Base-by-base conservation (phyloP, 139 green algal genomes). In the Tetradesmus obliquus region DNA sequence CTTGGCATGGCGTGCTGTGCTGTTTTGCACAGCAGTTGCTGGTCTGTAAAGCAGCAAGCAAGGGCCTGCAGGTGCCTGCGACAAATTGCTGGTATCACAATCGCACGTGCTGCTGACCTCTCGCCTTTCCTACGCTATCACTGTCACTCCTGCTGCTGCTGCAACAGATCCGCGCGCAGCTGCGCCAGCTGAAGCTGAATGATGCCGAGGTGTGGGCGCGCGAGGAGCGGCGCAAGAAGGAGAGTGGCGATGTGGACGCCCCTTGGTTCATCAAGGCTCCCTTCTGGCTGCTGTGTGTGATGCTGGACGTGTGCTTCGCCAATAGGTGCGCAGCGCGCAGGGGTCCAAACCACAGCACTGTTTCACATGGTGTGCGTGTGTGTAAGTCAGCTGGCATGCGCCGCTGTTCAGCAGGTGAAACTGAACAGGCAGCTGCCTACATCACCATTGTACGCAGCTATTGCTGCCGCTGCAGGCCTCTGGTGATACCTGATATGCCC, bases 281-380 rank as follows among this genome's bases (percentile, higher is more conserved):
- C n/a, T 99, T 98, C 94, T 84, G 92, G 83, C 88, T 91, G 24
- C 94, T 99, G 69, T 98, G 97, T 93, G 96, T 91, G 71, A 74
- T 96, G 79, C 92, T 99, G 93, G 97, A 99, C 89, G 88, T 96
- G 2, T 57, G 97, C 62, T 99, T 97, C 88, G 94, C 94, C 69
- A 95, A 96, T 55, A 94, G 94, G 74, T 90, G 69, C 9, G 82
- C 54, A 12, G 53, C 10, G 69, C 69, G 72, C 4, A n/a, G 32
- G 32, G 32, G 32, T 45, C 32, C 32, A 45, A 45, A 79, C 51
- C 9, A 17, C 54, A 60, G n/a, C 3, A 55, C n/a, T 82, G 74
- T 22, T 45, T 0, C 32, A 45, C 32, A 45, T 45, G 0, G 32
- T 45, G 32, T 1, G 62, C 62, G 1, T 72, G 62, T 72, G 62